Evolutionary conservation across 495 filamentous ascomycete genomes (phyloP).

Genomic region (Immersiella caudata): DNA sequence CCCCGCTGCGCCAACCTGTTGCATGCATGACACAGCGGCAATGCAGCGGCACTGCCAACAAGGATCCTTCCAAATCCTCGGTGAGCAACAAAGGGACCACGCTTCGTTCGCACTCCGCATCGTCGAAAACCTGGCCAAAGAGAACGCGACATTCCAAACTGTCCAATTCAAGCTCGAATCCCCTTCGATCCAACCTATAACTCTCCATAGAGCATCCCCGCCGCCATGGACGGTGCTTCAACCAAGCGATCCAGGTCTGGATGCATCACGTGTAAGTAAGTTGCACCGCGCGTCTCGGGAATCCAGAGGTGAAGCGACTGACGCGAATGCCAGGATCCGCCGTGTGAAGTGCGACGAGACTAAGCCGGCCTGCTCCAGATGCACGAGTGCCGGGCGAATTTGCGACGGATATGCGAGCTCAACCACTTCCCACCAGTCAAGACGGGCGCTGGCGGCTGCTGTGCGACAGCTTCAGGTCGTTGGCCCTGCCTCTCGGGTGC

Average conservation of each 20-base stretch:
- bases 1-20: too few species aligned
- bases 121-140: too few species aligned
- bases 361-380: slow-evolving; percentile 38
- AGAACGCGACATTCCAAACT: too few species aligned
- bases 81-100: too few species aligned
- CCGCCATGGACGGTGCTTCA: background rate
- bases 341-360: slow-evolving; percentile 47
- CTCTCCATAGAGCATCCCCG: background rate
- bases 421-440: slow-evolving; percentile 32
- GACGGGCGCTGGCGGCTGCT: slow-evolving; percentile 30
- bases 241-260: slow-evolving; percentile 5
- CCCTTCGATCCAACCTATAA: too few species aligned
- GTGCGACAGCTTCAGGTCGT: slow-evolving; percentile 47
- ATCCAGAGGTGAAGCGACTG: background rate
- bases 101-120: too few species aligned
- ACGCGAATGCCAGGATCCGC: slow-evolving; percentile 27
- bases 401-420: slow-evolving; percentile 41
- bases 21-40: too few species aligned
- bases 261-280: slow-evolving; percentile 33
- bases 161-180: too few species aligned
- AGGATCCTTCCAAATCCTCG: too few species aligned
- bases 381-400: slow-evolving; percentile 31
- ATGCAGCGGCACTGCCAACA: too few species aligned
- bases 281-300: background rate
- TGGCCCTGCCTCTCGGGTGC: slow-evolving; percentile 39